Base-by-base conservation (phyloP, 2,329 filamentous ascomycete genomes). In the Calycina herbarum region DNA sequence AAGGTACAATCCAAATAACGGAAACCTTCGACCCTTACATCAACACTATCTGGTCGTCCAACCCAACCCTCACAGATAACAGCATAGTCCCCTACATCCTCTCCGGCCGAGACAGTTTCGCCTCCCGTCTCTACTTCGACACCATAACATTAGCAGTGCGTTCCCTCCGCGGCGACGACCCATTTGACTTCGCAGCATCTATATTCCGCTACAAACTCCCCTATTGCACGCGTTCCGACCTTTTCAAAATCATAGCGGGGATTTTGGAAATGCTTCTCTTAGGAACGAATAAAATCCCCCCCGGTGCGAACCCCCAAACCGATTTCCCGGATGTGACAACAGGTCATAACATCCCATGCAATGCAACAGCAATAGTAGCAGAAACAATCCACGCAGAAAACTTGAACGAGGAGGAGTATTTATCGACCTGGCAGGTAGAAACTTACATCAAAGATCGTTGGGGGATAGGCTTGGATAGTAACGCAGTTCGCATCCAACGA, bases 71-170 rank as follows among this genome's bases (percentile, higher is more conserved):
- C n/a, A 59, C 31, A 45, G 38, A 29, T 11, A 58, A 40, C 15
- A 48, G 45, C 1, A 63, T 64, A 8, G 56, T 69, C n/a, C 67
- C 67, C 8, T 67, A 69, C 57, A 66, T 70, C 17, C 45, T 70
- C 13, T 66, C 69, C 2, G 67, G 69, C 5, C 62, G 67, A 8
- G 64, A 69, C 27, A 65, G 58, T 20, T 71, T 71, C 59, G 63
- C 66, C 24, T 67, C 64, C 4, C 64, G 65, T 11, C 69, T 71
- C 27, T 71, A 68, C 48, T 72, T 67, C 59, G 59, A 63, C 15
- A 67, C 67, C 5, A 68, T 69, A 1, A 45, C 59, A 48, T 59
- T 64, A 0, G 59, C 33, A 0, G 58, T 66, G 5, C 64, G 63
- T 3, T 65, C 67, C 2, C 61, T 69, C 3, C 45, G 42, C 15